Conservation (phyloP, 768 basidiomycete species). For the Rickenella mellea region DNA sequence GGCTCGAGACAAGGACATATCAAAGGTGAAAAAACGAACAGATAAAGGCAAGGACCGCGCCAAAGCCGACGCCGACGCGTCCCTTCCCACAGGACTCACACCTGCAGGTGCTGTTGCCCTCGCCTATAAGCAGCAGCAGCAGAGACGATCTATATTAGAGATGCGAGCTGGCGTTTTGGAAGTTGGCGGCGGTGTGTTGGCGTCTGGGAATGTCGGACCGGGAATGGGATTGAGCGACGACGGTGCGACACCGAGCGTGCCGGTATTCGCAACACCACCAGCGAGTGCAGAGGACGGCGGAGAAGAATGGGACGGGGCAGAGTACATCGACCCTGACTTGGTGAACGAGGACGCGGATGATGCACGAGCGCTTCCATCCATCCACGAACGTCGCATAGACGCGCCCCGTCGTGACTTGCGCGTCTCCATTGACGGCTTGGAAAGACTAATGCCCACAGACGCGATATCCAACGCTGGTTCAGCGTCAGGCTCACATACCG, state of each 20-base stretch:
- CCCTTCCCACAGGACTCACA: conserved; percentile 21
- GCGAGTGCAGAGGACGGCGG: conserved; percentile 36
- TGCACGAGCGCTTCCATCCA: too few relatives aligned
- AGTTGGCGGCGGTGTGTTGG: conserved; percentile 6
- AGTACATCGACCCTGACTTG: conserved; percentile 8
- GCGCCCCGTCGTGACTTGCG: background rate
- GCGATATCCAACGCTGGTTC: too few relatives aligned
- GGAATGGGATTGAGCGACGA: conserved; percentile 7
- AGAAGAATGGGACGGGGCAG: conserved; percentile 29
- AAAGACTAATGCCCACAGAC: background rate
- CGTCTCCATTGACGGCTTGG: background rate
- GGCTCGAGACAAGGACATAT: background rate
- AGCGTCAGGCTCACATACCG: too few relatives aligned
- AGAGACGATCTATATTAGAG: conserved; percentile 12
- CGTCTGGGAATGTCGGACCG: conserved; percentile 1
- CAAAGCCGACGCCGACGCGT: background rate
- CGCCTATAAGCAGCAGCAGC: conserved; percentile 38
- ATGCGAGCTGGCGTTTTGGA: conserved; percentile 20
- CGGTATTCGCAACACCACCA: conserved; percentile 40
- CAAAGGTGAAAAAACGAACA: background rate
- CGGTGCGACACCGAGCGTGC: conserved; percentile 39
- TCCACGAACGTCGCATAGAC: background rate
- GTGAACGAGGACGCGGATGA: too few relatives aligned
- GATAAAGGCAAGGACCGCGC: background rate
- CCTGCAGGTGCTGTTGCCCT: conserved; percentile 36